phyloP scores from a whole-genome alignment of 352 stramenopile genomes.

The Blastocystis sp. region DNA sequence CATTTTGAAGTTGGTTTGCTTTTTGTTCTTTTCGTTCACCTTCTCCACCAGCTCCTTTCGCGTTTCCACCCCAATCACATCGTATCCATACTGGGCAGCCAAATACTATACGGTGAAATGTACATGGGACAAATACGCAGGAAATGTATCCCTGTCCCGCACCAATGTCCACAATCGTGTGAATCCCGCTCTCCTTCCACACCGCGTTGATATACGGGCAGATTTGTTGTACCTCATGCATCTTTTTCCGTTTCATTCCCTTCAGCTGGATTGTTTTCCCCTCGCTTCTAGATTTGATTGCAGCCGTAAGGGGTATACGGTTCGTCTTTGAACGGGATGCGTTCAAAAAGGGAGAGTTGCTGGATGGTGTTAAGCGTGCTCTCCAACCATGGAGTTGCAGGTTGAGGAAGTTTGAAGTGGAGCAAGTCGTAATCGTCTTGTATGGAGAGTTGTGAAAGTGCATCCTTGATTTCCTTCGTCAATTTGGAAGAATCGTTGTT shows the following conservation, averaged over 20 bases:
- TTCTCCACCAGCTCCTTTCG: constrained; percentile 33
- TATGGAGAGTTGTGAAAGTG: not conserved
- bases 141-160: constrained; percentile 58
- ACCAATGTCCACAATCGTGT: constrained; percentile 60
- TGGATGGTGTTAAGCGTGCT: not conserved
- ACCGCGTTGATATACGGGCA: constrained; percentile 40
- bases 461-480: not conserved
- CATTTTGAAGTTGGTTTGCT: constrained; percentile 17
- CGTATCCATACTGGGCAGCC: constrained; percentile 14
- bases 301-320: not conserved
- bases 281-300: not conserved
- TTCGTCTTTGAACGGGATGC: not conserved
- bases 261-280: not conserved
- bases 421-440: not conserved
- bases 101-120: constrained; percentile 22
- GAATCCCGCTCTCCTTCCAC: not conserved
- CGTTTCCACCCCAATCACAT: constrained; percentile 53
- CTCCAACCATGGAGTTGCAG: not conserved
- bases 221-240: constrained; percentile 62
- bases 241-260: constrained; percentile 53
- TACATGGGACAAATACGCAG: not conserved
- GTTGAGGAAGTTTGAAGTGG: not conserved
- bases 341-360: constrained; percentile 22
- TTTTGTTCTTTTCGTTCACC: constrained; percentile 29
- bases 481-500: not conserved